Evolutionary conservation across 2,329 filamentous ascomycete species (phyloP), one percentile per base, ranked within the genome.

Genomic region (Diaporthe destruens): DNA sequence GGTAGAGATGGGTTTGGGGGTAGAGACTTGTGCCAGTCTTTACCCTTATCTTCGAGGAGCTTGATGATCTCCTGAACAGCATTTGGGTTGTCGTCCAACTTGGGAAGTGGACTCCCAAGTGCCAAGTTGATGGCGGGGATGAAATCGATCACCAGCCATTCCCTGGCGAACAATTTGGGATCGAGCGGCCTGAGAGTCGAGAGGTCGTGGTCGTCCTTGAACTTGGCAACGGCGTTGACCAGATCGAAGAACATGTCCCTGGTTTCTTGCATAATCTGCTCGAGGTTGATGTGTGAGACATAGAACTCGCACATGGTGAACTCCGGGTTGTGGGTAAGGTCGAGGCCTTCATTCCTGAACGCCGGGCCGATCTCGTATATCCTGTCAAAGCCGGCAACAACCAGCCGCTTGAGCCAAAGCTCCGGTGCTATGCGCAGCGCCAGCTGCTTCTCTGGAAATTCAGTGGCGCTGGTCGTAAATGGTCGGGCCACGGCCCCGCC

Each of bases 251-350:
- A 82, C 61, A 98, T 82, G 18, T 87, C 84, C 80, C 96, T 93
- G 0, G 96, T 98, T 80, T 91, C 89, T 25, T 82, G 80, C 79
- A 97, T 95, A 66, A 98, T 85, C 54, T 93, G 89, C 47, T 91
- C 85, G 0, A 98, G 87, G 75, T 92, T 93, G 74, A 92, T 91
- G 78, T 95, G 97, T 3, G 95, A 92, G 74, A 93, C 92, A 83
- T 99, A 99, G 83, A 98, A 98, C 83, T 99, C 96, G 85, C 96
- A 98, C 74, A 94, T 98, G 56, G 94, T 96, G 83, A 98, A 99
- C 80, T 99, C 96, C 0, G 96, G 96, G 79, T 99, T 99, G 81
- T 99, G 96, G 0, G 94, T 98, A 39, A 89, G 89, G 81, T 98
- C 95, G 47, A 98, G 84, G 81, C 94, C 94, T 84, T 99, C 96